phyloP scores from a whole-genome alignment of 306 rosid genomes.

The Arachis stenosperma region DNA sequence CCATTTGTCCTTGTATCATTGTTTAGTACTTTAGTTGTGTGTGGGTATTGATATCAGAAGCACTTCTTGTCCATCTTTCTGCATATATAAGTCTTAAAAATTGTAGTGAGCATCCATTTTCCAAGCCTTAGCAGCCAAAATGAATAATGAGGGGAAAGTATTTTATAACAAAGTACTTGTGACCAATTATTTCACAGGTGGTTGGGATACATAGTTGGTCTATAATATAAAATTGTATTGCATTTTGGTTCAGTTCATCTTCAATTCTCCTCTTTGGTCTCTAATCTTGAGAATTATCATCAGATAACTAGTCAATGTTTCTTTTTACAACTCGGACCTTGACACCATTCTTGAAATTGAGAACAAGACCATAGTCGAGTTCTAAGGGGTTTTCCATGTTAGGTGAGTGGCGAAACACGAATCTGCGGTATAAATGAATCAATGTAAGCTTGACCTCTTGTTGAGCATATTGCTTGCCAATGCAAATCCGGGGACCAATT shows the following conservation, averaged over 20 bases:
- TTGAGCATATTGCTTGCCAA: constrained; percentile 78
- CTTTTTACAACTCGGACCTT: constrained; percentile 68
- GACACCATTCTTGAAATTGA: constrained; percentile 86
- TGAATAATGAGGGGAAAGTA: neutral
- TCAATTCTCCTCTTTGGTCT: neutral
- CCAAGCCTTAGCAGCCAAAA: neutral
- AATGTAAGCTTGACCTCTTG: constrained; percentile 85
- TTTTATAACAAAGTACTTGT: neutral
- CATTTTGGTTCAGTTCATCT: neutral
- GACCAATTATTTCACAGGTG: neutral
- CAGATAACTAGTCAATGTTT: neutral
- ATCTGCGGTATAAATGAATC: constrained; percentile 78
- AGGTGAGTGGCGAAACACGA: constrained; percentile 78
- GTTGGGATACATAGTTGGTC: neutral
- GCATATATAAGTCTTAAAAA: neutral
- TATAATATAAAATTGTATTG: neutral
- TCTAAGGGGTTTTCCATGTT: constrained; percentile 79
- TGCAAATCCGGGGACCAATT: constrained; percentile 89
- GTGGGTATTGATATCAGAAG: constrained; percentile 7
- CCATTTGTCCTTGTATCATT: constrained; percentile 38
- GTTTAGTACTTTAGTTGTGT: constrained; percentile 5
- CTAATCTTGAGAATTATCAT: no score
- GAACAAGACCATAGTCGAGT: constrained; percentile 85
- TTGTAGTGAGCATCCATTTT: neutral
- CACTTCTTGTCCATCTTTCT: no score